These are phyloP conservation scores for Phascolomyces articulosus DNA, from an alignment of 371 early-diverging fungal species.

Conservation along the genomic window DNA sequence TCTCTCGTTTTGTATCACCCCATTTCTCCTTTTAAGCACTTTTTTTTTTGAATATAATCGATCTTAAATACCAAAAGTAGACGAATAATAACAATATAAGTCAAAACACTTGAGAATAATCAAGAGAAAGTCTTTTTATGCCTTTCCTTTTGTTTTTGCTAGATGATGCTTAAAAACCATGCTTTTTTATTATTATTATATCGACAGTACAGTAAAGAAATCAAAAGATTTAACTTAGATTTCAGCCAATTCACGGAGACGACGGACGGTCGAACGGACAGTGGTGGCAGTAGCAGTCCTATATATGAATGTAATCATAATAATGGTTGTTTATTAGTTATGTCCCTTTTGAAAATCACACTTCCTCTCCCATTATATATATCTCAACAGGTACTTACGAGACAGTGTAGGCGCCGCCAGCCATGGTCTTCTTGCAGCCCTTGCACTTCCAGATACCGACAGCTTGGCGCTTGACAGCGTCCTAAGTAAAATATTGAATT, in stretches of 20 bases:
- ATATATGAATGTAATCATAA: background rate
- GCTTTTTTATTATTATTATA: constrained; percentile 2
- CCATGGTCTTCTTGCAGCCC: constrained; percentile 95
- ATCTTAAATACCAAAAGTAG: no score
- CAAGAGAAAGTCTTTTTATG: background rate
- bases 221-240: constrained; percentile 62
- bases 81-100: no score
- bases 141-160: no score
- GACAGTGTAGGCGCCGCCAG: constrained; percentile 99
- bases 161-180: constrained; percentile 1
- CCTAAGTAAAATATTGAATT: constrained; percentile 45
- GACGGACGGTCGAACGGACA: constrained; percentile 95
- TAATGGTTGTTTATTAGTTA: background rate
- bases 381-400: constrained; percentile 33
- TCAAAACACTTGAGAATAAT: no score
- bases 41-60: no score
- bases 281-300: constrained; percentile 91
- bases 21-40: no score
- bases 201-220: constrained; percentile 7
- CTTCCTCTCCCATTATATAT: background rate
- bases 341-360: no score
- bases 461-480: constrained; percentile 94
- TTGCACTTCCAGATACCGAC: constrained; percentile 99
- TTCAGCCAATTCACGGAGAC: constrained; percentile 96
- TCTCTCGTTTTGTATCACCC: no score